Percentiles rank a stretch among this genome's conserved stretches.
Conservation (phyloP, 805 yeast species). For the Candida namnaoensis region DNA sequence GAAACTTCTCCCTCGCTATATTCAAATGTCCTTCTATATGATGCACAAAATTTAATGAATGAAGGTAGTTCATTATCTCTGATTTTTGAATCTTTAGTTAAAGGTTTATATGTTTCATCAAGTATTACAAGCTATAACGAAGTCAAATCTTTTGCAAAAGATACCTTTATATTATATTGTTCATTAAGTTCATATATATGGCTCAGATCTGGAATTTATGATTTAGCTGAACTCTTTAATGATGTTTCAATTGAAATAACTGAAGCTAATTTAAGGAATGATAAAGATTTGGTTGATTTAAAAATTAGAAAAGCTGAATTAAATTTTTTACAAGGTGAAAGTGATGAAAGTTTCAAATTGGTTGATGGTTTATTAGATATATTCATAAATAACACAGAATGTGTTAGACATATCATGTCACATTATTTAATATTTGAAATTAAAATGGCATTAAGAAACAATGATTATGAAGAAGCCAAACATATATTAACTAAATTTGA, state of each 20-base stretch:
- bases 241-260: slow-evolving; percentile 29
- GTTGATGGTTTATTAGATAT: slow-evolving; percentile 24
- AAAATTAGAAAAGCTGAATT: slow-evolving; percentile 30
- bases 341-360: slow-evolving; percentile 27
- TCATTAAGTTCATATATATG: slow-evolving; percentile 38
- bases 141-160: slow-evolving; percentile 12
- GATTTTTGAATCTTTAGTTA: slow-evolving; percentile 47
- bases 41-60: slow-evolving; percentile 44
- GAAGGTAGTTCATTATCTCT: slow-evolving; percentile 38
- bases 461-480: slow-evolving; percentile 17
- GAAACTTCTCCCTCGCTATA: slow-evolving; percentile 21
- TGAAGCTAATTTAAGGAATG: not conserved
- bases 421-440: slow-evolving; percentile 30
- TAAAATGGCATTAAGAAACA: slow-evolving; percentile 18
- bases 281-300: slow-evolving; percentile 30
- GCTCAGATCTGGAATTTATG: slow-evolving; percentile 41
- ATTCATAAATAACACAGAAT: slow-evolving; percentile 9
- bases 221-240: slow-evolving; percentile 37
- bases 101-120: slow-evolving; percentile 37
- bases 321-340: slow-evolving; percentile 28
- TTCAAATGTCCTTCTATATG: slow-evolving; percentile 60
- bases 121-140: slow-evolving; percentile 1
- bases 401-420: slow-evolving; percentile 31
- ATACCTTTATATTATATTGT: slow-evolving; percentile 33
- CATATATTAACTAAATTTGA: slow-evolving; percentile 12